Evolutionary conservation across 495 filamentous ascomycete species (phyloP).

Genomic region (Emericellopsis terricola): DNA sequence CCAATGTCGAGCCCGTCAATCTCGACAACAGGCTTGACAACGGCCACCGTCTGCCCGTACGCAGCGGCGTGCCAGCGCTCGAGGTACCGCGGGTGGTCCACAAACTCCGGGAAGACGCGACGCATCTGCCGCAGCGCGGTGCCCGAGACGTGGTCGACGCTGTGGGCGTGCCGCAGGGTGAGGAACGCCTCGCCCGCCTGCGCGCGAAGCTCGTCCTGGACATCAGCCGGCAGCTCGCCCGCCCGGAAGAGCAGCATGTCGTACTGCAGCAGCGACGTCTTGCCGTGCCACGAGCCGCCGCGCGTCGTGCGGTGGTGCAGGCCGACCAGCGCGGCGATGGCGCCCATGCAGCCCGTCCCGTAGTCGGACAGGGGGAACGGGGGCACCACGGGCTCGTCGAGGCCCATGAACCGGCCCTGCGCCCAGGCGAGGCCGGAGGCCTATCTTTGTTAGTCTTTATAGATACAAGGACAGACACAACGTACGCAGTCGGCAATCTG

Average conservation of each 20-base stretch:
- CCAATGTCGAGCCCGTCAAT: constrained; percentile 33
- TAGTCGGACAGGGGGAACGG: constrained; percentile 75
- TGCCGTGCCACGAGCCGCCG: constrained; percentile 48
- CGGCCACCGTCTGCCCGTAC: constrained; percentile 21
- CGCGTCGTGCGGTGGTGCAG: constrained; percentile 40
- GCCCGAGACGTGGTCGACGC: constrained; percentile 53
- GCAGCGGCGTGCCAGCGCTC: constrained; percentile 1
- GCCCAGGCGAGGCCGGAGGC: constrained; percentile 54
- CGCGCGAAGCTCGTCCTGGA: constrained; percentile 36
- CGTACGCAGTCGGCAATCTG: constrained; percentile 35
- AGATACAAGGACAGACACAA: background rate
- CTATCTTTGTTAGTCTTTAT: constrained; percentile 7
- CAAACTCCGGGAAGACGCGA: constrained; percentile 26
- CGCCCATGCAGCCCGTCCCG: constrained; percentile 49
- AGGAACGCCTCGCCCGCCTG: constrained; percentile 42
- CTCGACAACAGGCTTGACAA: constrained; percentile 32
- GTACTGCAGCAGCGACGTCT: constrained; percentile 40
- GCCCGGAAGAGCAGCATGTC: constrained; percentile 48
- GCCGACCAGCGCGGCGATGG: constrained; percentile 42
- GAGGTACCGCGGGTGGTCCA: constrained; percentile 2
- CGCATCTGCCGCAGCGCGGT: constrained; percentile 46
- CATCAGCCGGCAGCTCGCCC: constrained; percentile 36
- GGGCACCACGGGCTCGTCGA: constrained; percentile 51
- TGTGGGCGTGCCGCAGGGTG: constrained; percentile 45
- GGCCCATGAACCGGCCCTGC: constrained; percentile 56